These are phyloP conservation scores for Actinomortierella wolfii DNA, from an alignment of 371 early-diverging fungal species.

Conservation along the genomic window DNA sequence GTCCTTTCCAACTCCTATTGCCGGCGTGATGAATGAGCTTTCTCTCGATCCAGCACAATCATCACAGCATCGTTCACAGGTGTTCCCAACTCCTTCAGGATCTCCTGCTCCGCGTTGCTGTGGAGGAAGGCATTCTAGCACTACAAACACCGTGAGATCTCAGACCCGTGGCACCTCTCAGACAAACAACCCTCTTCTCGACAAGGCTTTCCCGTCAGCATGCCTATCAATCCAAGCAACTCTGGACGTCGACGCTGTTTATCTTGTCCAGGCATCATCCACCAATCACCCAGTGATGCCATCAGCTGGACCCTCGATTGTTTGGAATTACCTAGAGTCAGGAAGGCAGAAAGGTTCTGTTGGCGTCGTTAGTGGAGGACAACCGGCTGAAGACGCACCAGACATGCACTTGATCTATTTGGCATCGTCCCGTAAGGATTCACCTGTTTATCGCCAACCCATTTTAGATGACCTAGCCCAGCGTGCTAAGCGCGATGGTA, in stretches of 20 bases:
- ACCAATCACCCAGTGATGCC: conserved; percentile 24
- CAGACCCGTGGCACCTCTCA: neutral
- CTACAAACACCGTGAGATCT: neutral
- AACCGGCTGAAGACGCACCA: conserved; percentile 8
- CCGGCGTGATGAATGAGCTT: neutral
- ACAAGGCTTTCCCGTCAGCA: conserved; percentile 40
- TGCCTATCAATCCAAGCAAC: conserved; percentile 44
- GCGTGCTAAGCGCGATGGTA: conserved; percentile 20
- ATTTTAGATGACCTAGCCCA: conserved; percentile 30
- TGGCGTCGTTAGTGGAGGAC: conserved; percentile 30
- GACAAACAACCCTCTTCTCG: conserved; percentile 29
- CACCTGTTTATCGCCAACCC: conserved; percentile 8
- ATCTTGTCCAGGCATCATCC: conserved; percentile 42
- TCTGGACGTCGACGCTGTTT: conserved; percentile 46
- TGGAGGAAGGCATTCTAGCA: neutral
- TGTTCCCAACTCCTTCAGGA: conserved; percentile 38
- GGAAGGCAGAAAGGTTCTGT: conserved; percentile 40
- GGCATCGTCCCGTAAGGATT: conserved; percentile 31
- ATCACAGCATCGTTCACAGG: conserved; percentile 1
- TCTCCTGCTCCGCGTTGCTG: conserved; percentile 25
- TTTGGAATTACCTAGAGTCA: conserved; percentile 43
- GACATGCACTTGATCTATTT: conserved; percentile 16
- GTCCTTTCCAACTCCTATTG: neutral
- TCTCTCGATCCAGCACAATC: conserved; percentile 5
- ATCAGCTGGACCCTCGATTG: conserved; percentile 20